Conservation (phyloP, 2,329 filamentous ascomycete species). For the Aspergillus clavatus region DNA sequence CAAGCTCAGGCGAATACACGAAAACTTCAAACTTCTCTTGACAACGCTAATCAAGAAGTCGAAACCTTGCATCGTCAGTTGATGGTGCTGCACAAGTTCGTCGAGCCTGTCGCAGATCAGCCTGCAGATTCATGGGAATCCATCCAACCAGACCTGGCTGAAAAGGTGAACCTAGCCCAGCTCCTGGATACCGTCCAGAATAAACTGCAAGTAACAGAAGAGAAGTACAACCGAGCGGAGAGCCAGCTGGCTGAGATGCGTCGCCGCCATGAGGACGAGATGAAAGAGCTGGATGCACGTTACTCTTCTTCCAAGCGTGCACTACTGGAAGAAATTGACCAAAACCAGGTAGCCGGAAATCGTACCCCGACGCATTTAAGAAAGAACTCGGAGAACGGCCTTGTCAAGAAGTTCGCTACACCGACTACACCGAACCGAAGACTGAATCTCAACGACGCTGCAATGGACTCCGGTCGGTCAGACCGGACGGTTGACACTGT, state of each 20-base stretch:
- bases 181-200: conserved; percentile 87
- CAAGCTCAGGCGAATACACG: conserved; percentile 84
- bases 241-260: conserved; percentile 74
- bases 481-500: conserved; percentile 81
- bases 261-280: conserved; percentile 65
- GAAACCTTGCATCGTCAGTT: conserved; percentile 74
- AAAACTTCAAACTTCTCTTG: conserved; percentile 72
- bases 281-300: conserved; percentile 59
- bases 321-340: conserved; percentile 80
- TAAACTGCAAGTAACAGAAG: conserved; percentile 75
- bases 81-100: conserved; percentile 75
- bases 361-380: conserved; percentile 70
- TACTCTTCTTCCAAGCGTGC: conserved; percentile 64
- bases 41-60: conserved; percentile 75
- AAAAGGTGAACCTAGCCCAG: conserved; percentile 70
- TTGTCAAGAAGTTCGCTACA: conserved; percentile 62
- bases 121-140: conserved; percentile 64
- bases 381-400: conserved; percentile 52
- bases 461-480: conserved; percentile 72
- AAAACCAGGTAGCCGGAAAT: conserved; percentile 68
- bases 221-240: conserved; percentile 77
- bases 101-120: conserved; percentile 69
- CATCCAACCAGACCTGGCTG: conserved; percentile 62
- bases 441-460: conserved; percentile 59
- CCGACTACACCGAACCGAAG: conserved; percentile 73